These are phyloP conservation scores for Podospora pseudocomata DNA, from an alignment of 495 filamentous ascomycete species.

Conservation along the genomic window DNA sequence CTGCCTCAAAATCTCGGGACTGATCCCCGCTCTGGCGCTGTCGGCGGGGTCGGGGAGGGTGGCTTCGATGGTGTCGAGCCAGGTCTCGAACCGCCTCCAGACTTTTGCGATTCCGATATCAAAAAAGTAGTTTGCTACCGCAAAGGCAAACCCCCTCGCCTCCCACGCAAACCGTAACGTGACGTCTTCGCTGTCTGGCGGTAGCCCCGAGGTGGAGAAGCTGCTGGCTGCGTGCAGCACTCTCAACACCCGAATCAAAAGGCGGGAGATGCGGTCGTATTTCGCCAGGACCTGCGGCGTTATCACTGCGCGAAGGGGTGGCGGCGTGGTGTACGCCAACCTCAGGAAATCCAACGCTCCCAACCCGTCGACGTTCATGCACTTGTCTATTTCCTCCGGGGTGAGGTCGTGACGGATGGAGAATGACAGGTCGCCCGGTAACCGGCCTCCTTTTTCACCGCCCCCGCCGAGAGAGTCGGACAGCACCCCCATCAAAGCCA, in stretches of 20 bases:
- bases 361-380: constrained; percentile 72
- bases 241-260: constrained; percentile 70
- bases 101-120: constrained; percentile 66
- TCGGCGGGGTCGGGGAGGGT: too few species aligned
- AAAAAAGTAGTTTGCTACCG: constrained; percentile 69
- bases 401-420: constrained; percentile 71
- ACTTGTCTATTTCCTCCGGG: constrained; percentile 68
- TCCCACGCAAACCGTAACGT: constrained; percentile 66
- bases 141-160: constrained; percentile 70
- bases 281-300: constrained; percentile 62
- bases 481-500: constrained; percentile 84
- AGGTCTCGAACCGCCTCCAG: constrained; percentile 66
- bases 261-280: constrained; percentile 80
- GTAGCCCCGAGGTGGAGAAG: constrained; percentile 42
- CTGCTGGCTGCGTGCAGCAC: constrained; percentile 75
- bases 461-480: constrained; percentile 59
- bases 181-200: constrained; percentile 37
- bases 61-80: constrained; percentile 59
- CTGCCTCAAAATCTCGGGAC: constrained; percentile 62
- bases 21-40: constrained; percentile 35
- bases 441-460: constrained; percentile 35
- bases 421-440: constrained; percentile 83
- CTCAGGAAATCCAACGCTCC: constrained; percentile 89
- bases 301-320: constrained; percentile 68
- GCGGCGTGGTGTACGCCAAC: constrained; percentile 76